Evolutionary conservation across 768 basidiomycete genomes (phyloP), one percentile per base, ranked within the genome.

Genomic region (Leucosporidium creatinivorum): DNA sequence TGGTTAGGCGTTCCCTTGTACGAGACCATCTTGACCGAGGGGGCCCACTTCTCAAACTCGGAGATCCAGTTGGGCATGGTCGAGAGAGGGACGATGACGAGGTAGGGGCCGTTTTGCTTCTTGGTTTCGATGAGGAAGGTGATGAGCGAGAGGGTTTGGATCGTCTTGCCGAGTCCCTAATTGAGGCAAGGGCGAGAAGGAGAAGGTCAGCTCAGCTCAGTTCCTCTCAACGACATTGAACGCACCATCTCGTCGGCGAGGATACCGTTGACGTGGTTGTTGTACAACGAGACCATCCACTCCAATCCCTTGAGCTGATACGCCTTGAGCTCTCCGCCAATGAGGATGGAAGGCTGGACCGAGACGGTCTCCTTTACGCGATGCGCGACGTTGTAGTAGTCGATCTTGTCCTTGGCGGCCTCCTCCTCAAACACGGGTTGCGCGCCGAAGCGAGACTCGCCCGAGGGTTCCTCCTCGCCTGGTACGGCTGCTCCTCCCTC

Each of bases 351-450:
- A 0, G 94, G 91, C 75, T 98, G 94, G 59, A 84, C 58, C 3
- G 84, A 79, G 69, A 98, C 79, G 78, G 83, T 93, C 83, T 99
- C 96, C 73, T 87, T 87, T 73, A 91, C 88, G 67, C 86, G 83
- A 78, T 98, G 96, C 1, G 96, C 93, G 61, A 98, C 89, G 7
- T 91, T 89, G 75, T 97, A 97, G 79, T 98, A 98, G 76, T 98
- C 96, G 63, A 93, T 85, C 80, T 87, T 97, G 81, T 82, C 75
- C 84, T 87, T 61, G 83, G 83, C 44, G 50, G 81, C 79, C 6
- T 25, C 64, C 61, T 77, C 78, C 26, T 83, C 81, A 48, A 75
- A 75, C 10, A 79, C 79, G 58, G 79, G 76, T 49, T 79, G 78
- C 0, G 91, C 93, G 59, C 93, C 93, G 74, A 97, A 97, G 10